Percentiles rank a stretch among this genome's conserved stretches.
These are phyloP conservation scores for Dendrobium nobile DNA, from an alignment of 106 monocot species.

Conservation along the genomic window DNA sequence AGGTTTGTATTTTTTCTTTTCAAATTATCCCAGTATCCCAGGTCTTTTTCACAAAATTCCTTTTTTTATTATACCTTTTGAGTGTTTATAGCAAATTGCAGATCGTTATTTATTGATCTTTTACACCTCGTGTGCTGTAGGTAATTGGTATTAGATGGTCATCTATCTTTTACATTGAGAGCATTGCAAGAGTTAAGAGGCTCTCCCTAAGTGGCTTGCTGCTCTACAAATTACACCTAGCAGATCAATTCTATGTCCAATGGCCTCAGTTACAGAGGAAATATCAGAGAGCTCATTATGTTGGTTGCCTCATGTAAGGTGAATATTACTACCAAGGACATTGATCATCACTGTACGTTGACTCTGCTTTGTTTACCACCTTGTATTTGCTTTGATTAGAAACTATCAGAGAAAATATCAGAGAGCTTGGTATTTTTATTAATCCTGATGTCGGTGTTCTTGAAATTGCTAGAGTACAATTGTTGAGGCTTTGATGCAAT, in stretches of 20 bases:
- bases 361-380: no score
- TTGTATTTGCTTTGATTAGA: no score
- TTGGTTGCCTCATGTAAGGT: constrained; percentile 65
- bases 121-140: constrained; percentile 15
- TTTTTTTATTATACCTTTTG: not conserved
- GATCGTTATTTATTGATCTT: no score
- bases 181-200: constrained; percentile 56
- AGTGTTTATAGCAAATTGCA: no score
- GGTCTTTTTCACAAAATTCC: not conserved
- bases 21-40: not conserved
- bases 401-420: no score
- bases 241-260: constrained; percentile 80
- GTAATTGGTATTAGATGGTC: constrained; percentile 60
- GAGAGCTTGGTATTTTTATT: no score
- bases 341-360: no score
- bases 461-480: no score
- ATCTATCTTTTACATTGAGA: constrained; percentile 77
- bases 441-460: no score
- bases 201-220: constrained; percentile 29
- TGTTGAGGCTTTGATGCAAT: no score
- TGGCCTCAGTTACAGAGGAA: constrained; percentile 70
- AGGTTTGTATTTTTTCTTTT: constrained; percentile 28
- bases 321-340: not conserved
- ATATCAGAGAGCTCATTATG: constrained; percentile 55
- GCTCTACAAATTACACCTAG: constrained; percentile 71